A percentile compares a stretch with the other conserved stretches of the same genome.
These are phyloP conservation scores for Echinochloa phyllopogon DNA, from an alignment of 176 grass and related monocot species.

Conservation along the genomic window DNA sequence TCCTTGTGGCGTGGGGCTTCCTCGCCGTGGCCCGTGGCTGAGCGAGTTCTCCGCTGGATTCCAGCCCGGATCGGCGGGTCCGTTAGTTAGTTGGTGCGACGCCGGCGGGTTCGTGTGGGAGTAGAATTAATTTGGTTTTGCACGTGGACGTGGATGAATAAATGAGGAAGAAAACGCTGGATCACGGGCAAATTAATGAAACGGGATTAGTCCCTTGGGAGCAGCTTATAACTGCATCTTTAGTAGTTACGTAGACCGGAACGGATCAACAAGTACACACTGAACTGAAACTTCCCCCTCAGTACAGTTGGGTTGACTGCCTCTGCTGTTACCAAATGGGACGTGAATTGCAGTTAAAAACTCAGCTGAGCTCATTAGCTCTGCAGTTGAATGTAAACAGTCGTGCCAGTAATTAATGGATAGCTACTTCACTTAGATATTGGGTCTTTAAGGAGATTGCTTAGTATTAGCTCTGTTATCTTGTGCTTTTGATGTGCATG, in stretches of 20 bases:
- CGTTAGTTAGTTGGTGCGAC: background rate
- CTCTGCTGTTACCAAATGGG: background rate
- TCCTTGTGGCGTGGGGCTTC: constrained; percentile 8
- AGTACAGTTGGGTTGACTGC: background rate
- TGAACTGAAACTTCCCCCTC: background rate
- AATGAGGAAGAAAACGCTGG: constrained; percentile 5
- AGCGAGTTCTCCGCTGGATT: constrained; percentile 2
- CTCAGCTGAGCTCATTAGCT: constrained; percentile 7
- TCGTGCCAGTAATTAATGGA: background rate
- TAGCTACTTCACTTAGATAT: background rate
- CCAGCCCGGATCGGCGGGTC: background rate
- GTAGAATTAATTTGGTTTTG: constrained; percentile 16
- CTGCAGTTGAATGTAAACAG: background rate
- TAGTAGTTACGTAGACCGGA: background rate
- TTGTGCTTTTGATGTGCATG: constrained; percentile 22
- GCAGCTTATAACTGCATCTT: background rate
- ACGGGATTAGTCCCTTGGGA: background rate
- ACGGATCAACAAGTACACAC: background rate
- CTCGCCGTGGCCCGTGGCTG: background rate
- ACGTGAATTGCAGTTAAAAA: background rate
- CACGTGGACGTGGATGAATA: background rate
- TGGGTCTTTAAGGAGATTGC: background rate
- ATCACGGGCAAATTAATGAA: constrained; percentile 3
- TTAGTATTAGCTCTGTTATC: background rate
- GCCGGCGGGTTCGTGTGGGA: background rate